Percentiles rank a stretch among this genome's conserved stretches.
These are phyloP conservation scores for Chloromonas sp. DNA, from an alignment of 163 green algal species.

Conservation along the genomic window DNA sequence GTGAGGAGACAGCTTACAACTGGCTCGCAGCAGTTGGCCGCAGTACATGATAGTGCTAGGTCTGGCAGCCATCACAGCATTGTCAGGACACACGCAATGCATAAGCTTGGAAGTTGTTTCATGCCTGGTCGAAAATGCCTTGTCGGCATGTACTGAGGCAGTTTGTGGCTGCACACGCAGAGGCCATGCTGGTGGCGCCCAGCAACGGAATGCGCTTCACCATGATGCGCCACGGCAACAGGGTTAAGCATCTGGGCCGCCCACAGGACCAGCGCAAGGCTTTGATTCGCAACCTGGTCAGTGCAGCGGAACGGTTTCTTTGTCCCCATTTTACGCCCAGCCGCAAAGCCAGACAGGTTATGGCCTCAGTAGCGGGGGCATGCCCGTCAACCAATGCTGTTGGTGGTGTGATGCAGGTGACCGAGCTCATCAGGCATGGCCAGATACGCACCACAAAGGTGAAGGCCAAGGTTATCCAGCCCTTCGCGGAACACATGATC, in stretches of 20 bases:
- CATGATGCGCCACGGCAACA: conserved; percentile 91
- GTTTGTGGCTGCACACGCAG: conserved; percentile 7
- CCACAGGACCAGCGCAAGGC: conserved; percentile 97
- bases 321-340: neutral
- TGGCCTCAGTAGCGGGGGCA: neutral
- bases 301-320: neutral
- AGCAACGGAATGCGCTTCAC: conserved; percentile 38
- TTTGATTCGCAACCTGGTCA: conserved; percentile 80
- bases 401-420: conserved; percentile 31
- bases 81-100: too few species aligned
- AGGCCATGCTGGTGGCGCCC: conserved; percentile 20
- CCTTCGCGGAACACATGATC: conserved; percentile 98
- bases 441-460: conserved; percentile 95
- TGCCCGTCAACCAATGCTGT: neutral
- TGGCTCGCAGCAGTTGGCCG: too few species aligned
- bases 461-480: conserved; percentile 90
- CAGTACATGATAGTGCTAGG: too few species aligned
- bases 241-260: conserved; percentile 70
- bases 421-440: conserved; percentile 89
- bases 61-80: too few species aligned
- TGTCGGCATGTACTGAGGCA: too few species aligned
- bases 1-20: neutral
- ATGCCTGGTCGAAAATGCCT: too few species aligned
- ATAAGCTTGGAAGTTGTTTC: too few species aligned
- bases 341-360: too few species aligned